Evolutionary conservation across 106 monocot species (phyloP), one percentile per base, ranked within the genome.

Genomic region (Allium sativum): DNA sequence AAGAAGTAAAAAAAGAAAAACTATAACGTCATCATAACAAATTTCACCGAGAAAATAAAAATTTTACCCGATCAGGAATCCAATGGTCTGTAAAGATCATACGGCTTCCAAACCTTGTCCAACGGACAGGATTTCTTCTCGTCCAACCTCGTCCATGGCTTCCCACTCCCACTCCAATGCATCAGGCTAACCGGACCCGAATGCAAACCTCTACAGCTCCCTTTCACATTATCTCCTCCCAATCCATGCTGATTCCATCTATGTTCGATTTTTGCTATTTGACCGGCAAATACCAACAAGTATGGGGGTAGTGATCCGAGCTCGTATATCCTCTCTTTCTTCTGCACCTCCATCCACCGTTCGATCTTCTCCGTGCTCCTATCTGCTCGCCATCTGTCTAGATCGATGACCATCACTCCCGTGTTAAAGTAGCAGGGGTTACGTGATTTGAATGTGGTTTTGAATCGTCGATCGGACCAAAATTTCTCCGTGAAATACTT

Each of bases 241-340:
- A 96, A 69, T 8, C 95, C 95, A 75, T 96, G 95, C 75, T 96
- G 95, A 70, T 96, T 96, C 95, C 95, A 96, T 60, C 90, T 64
- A 69, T 96, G 92, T 59, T 92, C 92, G 62, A 92, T 96, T 15
- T 90, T 81, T 31, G 90, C 87, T 58, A 96, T 87, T 61, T 81
- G 79, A 40, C 95, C 95, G 2, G 90, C 95, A 78, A 96, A 96
- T 58, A 90, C 81, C 65, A 96, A 64, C 13, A 96, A 82, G 66
- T 86, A 90, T 40, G 95, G 95, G 52, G 95, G 95, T 7, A 96
- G 74, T 15, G 95, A 96, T 0, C 95, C 95, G 48, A 96, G 77
- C 79, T 96, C 95, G 77, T 96, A 96, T 68, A 96, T 96, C 56
- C 95, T 71, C 8, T 81, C 88, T 80, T 12, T 42, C 68, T 80